These are phyloP conservation scores for Sporobolomyces roseus DNA, from an alignment of 768 basidiomycete genomes.

Conservation along the genomic window DNA sequence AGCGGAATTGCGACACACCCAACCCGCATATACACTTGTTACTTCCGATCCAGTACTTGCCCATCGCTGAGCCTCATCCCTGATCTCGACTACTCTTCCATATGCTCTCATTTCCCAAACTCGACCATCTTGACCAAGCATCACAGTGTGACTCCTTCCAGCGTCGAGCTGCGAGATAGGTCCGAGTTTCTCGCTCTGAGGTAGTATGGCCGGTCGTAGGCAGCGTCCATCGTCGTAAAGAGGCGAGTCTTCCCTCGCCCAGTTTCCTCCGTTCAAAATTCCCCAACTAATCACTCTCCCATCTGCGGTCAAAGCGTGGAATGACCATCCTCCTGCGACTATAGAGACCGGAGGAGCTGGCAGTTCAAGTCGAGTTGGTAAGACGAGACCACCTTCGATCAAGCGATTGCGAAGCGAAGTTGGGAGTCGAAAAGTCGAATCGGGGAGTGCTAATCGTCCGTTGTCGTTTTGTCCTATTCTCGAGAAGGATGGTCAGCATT, in stretches of 20 bases:
- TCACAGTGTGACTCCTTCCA: conserved; percentile 68
- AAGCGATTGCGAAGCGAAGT: conserved; percentile 42
- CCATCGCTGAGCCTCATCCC: conserved; percentile 22
- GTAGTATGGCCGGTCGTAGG: conserved; percentile 55
- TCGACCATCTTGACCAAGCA: conserved; percentile 59
- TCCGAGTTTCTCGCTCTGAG: conserved; percentile 53
- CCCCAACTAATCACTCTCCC: conserved; percentile 77
- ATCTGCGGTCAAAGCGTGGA: conserved; percentile 73
- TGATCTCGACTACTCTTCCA: conserved; percentile 56
- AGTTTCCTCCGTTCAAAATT: conserved; percentile 31
- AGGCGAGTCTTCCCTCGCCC: conserved; percentile 8
- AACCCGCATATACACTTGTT: conserved; percentile 5
- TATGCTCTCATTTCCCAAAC: conserved; percentile 75
- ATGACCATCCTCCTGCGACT: conserved; percentile 81
- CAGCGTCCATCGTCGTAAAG: conserved; percentile 12
- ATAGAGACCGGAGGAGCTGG: conserved; percentile 66
- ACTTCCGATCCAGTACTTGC: not conserved
- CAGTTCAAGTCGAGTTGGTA: conserved; percentile 62
- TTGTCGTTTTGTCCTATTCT: conserved; percentile 60
- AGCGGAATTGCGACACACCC: not conserved
- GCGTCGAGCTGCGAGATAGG: conserved; percentile 56
- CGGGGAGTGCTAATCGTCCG: conserved; percentile 61
- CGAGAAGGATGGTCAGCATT: too few species aligned
- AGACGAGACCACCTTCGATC: conserved; percentile 55
- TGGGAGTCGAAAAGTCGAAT: conserved; percentile 50